Percentiles rank a stretch among this genome's conserved stretches.
These are phyloP conservation scores for Pseudocohnilembus persalinus DNA, from an alignment of 169 alveolate genomes.

Conservation along the genomic window DNA sequence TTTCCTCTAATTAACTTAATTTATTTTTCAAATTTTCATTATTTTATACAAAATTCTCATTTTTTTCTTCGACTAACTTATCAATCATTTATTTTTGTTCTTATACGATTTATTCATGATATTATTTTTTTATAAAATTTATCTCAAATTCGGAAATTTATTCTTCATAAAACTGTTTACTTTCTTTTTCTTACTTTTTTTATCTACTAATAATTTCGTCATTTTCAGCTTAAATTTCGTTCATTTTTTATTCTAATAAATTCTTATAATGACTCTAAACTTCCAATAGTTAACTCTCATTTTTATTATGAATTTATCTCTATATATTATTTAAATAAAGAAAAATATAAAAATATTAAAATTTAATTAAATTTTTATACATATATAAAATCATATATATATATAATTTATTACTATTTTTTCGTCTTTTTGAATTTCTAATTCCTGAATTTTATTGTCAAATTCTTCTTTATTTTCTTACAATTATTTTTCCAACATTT, in stretches of 20 bases:
- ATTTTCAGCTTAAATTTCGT: background rate
- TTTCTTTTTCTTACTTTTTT: background rate
- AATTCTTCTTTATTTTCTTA: conserved; percentile 22
- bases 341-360: no score
- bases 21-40: background rate
- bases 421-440: background rate
- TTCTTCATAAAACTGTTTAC: background rate
- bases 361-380: no score
- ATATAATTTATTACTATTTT: conserved; percentile 4
- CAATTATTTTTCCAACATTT: background rate
- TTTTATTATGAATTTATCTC: background rate
- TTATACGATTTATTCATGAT: background rate
- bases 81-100: background rate
- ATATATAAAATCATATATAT: no score
- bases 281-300: background rate
- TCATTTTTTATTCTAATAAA: background rate
- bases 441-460: conserved; percentile 17
- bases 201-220: no score
- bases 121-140: no score
- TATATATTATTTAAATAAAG: no score
- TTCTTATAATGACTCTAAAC: background rate
- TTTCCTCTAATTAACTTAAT: background rate
- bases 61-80: background rate
- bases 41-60: no score
- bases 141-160: background rate